phyloP scores from a whole-genome alignment of 768 basidiomycete species.

The Agaricus subrufescens region DNA sequence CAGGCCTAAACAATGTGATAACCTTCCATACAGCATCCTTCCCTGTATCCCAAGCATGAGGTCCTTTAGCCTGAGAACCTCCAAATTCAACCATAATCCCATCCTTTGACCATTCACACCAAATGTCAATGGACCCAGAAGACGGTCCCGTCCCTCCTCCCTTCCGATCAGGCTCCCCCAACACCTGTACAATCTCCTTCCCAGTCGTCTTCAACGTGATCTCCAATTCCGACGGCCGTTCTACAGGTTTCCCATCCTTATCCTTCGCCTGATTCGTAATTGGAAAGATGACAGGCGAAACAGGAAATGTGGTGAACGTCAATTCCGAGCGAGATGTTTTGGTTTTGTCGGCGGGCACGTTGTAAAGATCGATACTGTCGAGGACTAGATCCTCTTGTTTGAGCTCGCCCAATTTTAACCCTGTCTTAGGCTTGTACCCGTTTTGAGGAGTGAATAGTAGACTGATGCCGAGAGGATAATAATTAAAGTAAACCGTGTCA shows the following conservation, averaged over 20 bases:
- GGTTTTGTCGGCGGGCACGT: slow-evolving; percentile 37
- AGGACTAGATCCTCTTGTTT: slow-evolving; percentile 47
- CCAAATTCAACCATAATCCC: slow-evolving; percentile 88
- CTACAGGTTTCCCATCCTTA: slow-evolving; percentile 29
- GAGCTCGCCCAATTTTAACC: slow-evolving; percentile 30
- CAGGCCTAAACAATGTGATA: slow-evolving; percentile 51
- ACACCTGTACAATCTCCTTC: slow-evolving; percentile 63
- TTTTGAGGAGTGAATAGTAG: slow-evolving; percentile 66
- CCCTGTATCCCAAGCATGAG: slow-evolving; percentile 84
- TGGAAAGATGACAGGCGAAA: slow-evolving; percentile 45
- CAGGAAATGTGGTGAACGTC: slow-evolving; percentile 54
- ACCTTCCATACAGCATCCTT: slow-evolving; percentile 80
- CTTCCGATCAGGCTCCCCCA: slow-evolving; percentile 89
- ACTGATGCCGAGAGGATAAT: slow-evolving; percentile 74
- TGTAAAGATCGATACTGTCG: slow-evolving; percentile 83
- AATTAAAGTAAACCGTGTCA: slow-evolving; percentile 86
- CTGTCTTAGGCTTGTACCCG: slow-evolving; percentile 55
- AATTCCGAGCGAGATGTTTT: slow-evolving; percentile 42
- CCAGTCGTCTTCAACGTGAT: slow-evolving; percentile 56
- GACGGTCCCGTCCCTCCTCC: slow-evolving; percentile 87
- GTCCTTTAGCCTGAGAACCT: slow-evolving; percentile 70
- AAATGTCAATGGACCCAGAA: slow-evolving; percentile 82
- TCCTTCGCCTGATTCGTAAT: slow-evolving; percentile 29
- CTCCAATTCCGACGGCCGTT: slow-evolving; percentile 35
- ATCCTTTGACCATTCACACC: slow-evolving; percentile 86